These are phyloP conservation scores for Metschnikowia similis DNA, from an alignment of 805 yeast species.

Conservation along the genomic window DNA sequence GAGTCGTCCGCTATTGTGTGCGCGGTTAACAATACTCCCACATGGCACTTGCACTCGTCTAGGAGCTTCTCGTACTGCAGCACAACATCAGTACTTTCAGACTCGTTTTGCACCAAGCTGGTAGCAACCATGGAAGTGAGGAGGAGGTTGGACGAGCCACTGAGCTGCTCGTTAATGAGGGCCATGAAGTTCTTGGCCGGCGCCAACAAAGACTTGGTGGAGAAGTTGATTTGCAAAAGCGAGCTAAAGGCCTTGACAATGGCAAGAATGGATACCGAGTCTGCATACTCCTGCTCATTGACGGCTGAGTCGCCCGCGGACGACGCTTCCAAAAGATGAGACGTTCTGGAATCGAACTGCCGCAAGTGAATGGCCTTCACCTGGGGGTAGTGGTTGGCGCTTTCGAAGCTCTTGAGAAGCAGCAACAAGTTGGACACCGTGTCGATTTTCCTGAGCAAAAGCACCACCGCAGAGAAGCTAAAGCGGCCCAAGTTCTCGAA, in stretches of 20 bases:
- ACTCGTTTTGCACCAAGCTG: conserved; percentile 9
- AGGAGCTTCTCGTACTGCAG: conserved; percentile 25
- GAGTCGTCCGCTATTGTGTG: conserved; percentile 8
- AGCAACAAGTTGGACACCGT: conserved; percentile 32
- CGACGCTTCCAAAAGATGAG: conserved; percentile 67
- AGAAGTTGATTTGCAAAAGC: conserved; percentile 24
- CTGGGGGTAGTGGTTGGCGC: conserved; percentile 18
- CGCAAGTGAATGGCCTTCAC: conserved; percentile 54
- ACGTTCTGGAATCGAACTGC: conserved; percentile 61
- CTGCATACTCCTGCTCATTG: conserved; percentile 23
- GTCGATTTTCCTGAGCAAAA: conserved; percentile 29
- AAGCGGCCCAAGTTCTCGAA: conserved; percentile 18
- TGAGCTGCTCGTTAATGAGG: conserved; percentile 30
- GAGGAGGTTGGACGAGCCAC: conserved; percentile 24
- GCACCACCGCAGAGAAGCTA: conserved; percentile 22
- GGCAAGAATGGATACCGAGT: conserved; percentile 31
- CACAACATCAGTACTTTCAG: conserved; percentile 14
- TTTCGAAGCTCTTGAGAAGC: conserved; percentile 24
- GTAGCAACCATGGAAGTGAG: conserved; percentile 19
- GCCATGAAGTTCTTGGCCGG: conserved; percentile 28
- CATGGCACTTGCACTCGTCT: conserved; percentile 24
- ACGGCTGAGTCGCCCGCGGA: conserved; percentile 22
- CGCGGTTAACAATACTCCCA: conserved; percentile 27
- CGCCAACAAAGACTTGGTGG: conserved; percentile 29
- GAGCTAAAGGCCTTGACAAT: conserved; percentile 33